Evolutionary conservation across 306 rosid genomes (phyloP), one percentile per base, ranked within the genome.

Genomic region (Cucurbita pepo): DNA sequence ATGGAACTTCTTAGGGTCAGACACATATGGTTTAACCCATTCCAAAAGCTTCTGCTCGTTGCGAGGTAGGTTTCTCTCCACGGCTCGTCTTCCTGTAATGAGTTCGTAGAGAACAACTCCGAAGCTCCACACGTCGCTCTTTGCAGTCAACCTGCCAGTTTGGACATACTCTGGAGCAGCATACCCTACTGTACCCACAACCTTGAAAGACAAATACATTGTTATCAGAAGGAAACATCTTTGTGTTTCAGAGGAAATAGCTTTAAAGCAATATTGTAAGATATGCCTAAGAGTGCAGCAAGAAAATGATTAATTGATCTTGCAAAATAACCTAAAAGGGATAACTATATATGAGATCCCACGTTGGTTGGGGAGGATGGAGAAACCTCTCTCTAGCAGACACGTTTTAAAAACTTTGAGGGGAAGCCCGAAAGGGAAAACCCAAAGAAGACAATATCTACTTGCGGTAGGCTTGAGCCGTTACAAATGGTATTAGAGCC

Each of bases 111-210:
- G 91, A 75, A 91, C 99, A 62, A 94, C 96, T 1, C 99, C 99
- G 59, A 86, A 94, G 84, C 99, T 91, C 96, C 96, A 94, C 2
- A 94, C 99, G 69, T 94, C 97, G 73, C 99, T 91, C 79, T 94
- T 94, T 5, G 95, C 82, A 34, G 99, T 94, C 71, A 94, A 82
- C 88, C 81, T 87, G 36, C 99, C 95, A 0, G 99, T 91, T 63
- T 87, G 97, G 77, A 94, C 92, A 81, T 94, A 94, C 84, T 91
- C 97, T 16, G 99, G 99, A 14, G 99, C 97, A 5, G 95, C 97
- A 82, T 94, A 94, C 21, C 99, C 99, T 63, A 94, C 79, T 4
- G 99, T 94, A 38, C 99, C 99, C 5, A 94, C 99, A 82, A 94
- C 96, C 97, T 94, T 82, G 40, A 75, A 76, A 74, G 79, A 62